A percentile compares a stretch with the other conserved stretches of the same genome.
phyloP scores from a whole-genome alignment of 2,329 filamentous ascomycete species.

The Calonectria ilicicola region DNA sequence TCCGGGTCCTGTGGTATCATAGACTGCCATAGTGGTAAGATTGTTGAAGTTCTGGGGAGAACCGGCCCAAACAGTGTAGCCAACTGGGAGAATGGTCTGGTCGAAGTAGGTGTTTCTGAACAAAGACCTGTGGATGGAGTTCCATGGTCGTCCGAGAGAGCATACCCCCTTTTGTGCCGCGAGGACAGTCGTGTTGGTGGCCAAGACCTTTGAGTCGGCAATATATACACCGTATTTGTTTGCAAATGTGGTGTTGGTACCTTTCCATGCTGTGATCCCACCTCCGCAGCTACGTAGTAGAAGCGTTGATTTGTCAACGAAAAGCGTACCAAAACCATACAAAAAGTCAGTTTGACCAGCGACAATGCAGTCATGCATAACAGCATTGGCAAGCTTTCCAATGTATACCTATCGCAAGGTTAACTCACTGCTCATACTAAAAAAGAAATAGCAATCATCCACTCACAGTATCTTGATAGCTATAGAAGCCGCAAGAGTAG shows the following conservation, averaged over 20 bases:
- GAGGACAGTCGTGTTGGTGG: constrained; percentile 61
- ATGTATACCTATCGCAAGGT: constrained; percentile 64
- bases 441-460: background rate
- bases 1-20: constrained; percentile 62
- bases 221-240: constrained; percentile 78
- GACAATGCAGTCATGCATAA: constrained; percentile 69
- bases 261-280: constrained; percentile 76
- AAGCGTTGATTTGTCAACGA: constrained; percentile 65
- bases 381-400: constrained; percentile 75
- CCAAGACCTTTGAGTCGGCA: constrained; percentile 62
- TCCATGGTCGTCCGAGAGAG: constrained; percentile 71
- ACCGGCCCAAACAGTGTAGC: constrained; percentile 56
- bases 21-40: constrained; percentile 68
- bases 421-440: background rate
- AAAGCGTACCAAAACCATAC: constrained; percentile 75
- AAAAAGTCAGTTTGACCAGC: constrained; percentile 77
- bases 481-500: constrained; percentile 75
- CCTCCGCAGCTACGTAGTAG: constrained; percentile 71
- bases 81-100: constrained; percentile 60
- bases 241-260: constrained; percentile 70
- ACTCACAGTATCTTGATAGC: constrained; percentile 74
- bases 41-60: constrained; percentile 45
- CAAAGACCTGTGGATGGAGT: constrained; percentile 66
- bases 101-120: constrained; percentile 68
- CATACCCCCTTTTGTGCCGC: constrained; percentile 56